Base-by-base conservation (phyloP, 2,329 filamentous ascomycete species). In the Botrytis deweyae region DNA sequence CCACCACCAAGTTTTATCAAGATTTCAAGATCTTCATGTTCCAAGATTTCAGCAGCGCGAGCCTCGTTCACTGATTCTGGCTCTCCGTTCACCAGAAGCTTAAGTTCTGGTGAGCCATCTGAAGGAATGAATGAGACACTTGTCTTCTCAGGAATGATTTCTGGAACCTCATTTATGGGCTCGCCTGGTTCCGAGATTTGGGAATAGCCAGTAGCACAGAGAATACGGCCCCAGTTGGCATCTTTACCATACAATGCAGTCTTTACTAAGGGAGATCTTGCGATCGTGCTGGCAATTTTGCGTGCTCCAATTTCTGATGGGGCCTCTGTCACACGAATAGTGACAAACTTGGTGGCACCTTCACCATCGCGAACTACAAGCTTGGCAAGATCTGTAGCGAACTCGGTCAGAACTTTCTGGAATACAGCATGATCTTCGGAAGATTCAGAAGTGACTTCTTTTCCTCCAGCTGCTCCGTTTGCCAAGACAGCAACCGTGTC, bases 331-430 rank as follows among this genome's bases (percentile, higher is more conserved):
- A 98, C 93, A 75, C 91, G 91, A 78, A 99, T 93, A 8, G 94
- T 97, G 75, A 99, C 94, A 82, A 99, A 99, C 84, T 99, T 99
- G 72, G 96, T 99, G 6, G 96, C 96, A 73, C 96, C 96, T 84
- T 99, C 96, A 79, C 96, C 96, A 81, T 99, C 96, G 73, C 95
- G 93, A 72, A 99, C 94, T 72, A 99, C 92, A 44, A 98, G 92
- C 84, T 98, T 93, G 33, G 96, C 94, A 9, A 99, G 88, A 75
- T 95, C 92, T 70, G 90, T 90, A 16, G 94, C 89, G 82, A 99
- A 97, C 18, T 87, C 87, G 0, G 91, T 93, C 38, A 99, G 86
- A 0, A 94, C 87, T 3, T 85, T 83, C 78, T 88, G 87, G 84
- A 98, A 92, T 55, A 89, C 91, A n/a, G 84, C 80, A 81, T 92